Conservation (phyloP, 139 green algal genomes). For the Volvox reticuliferus region DNA sequence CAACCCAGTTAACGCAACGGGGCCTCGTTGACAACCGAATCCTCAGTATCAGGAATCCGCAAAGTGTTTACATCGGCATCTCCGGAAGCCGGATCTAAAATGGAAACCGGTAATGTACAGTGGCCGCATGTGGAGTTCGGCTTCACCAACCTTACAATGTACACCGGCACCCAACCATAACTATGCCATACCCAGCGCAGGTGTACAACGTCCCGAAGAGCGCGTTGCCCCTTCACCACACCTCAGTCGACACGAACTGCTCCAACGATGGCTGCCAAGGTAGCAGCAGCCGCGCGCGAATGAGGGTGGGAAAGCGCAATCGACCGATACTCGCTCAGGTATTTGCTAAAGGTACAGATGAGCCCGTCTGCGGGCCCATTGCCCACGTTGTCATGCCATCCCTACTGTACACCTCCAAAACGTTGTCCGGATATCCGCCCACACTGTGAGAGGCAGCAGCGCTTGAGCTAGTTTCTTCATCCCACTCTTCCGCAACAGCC, state of each 20-base stretch:
- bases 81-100: constrained; percentile 6
- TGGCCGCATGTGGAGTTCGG: not conserved
- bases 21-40: not conserved
- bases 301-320: not conserved
- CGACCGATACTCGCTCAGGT: not conserved
- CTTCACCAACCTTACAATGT: not conserved
- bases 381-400: not conserved
- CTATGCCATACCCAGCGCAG: not conserved
- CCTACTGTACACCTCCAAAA: constrained; percentile 32
- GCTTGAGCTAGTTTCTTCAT: not conserved
- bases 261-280: constrained; percentile 6
- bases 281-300: not conserved
- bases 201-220: not conserved
- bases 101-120: not conserved
- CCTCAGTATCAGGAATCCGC: not conserved
- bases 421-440: not conserved
- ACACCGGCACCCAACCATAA: not conserved
- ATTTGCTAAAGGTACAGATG: not conserved
- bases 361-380: constrained; percentile 5
- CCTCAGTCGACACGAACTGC: not conserved
- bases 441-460: not conserved
- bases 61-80: not conserved
- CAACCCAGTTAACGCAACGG: not conserved
- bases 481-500: constrained; percentile 22
- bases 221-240: not conserved